A percentile compares a stretch with the other conserved stretches of the same genome.
Evolutionary conservation across 352 stramenopile species (phyloP).

Genomic region (Globisporangium splendens): DNA sequence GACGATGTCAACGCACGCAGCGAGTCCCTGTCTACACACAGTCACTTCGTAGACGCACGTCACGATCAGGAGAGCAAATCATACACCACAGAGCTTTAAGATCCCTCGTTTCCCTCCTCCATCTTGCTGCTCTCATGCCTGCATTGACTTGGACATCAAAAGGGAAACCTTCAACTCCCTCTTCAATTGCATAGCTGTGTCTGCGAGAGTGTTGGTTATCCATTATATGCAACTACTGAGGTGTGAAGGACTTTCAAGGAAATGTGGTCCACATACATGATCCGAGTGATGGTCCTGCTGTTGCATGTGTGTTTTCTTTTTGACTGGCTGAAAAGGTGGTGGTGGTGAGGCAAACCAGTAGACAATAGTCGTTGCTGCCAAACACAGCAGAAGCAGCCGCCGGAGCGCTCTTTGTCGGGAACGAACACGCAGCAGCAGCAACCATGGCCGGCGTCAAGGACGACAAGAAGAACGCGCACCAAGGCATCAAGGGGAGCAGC

Average conservation of each 20-base stretch:
- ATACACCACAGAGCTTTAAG: background rate
- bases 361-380: background rate
- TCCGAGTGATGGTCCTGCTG: no score
- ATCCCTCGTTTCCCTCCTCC: background rate
- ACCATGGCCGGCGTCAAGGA: constrained; percentile 13
- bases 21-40: background rate
- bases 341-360: constrained; percentile 12
- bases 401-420: background rate
- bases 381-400: constrained; percentile 3
- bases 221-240: background rate
- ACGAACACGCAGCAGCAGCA: background rate
- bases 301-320: background rate
- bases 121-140: background rate
- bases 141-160: background rate
- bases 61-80: background rate
- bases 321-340: constrained; percentile 15
- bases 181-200: background rate
- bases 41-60: background rate
- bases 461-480: constrained; percentile 16
- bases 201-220: background rate
- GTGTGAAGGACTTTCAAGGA: background rate
- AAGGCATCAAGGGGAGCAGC: constrained; percentile 7
- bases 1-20: background rate
- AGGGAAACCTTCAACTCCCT: background rate
- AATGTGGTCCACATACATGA: background rate